Conservation (phyloP, 768 basidiomycete species). For the Tulasnella sp. region DNA sequence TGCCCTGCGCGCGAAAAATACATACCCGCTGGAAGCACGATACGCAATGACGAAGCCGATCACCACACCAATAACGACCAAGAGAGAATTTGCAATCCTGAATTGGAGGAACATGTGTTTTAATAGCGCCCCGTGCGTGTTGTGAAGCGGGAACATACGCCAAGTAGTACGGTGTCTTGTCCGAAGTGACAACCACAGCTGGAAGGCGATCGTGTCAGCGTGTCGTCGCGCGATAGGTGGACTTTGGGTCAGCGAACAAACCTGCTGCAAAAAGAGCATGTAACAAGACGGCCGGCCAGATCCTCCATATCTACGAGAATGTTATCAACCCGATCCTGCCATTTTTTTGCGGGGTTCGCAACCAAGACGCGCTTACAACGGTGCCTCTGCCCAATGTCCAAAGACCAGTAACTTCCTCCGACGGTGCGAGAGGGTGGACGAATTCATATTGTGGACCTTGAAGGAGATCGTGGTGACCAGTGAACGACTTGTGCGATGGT, state of each 20-base stretch:
- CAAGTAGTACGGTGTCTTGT: constrained; percentile 19
- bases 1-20: neutral
- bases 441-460: constrained; percentile 14
- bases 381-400: constrained; percentile 21
- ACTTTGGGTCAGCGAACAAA: neutral
- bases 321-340: neutral
- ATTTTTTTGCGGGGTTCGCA: neutral
- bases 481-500: constrained; percentile 17
- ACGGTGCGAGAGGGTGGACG: constrained; percentile 6
- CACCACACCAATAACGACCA: constrained; percentile 20
- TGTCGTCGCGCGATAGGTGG: neutral
- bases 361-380: constrained; percentile 12
- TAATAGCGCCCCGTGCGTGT: neutral
- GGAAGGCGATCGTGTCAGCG: neutral
- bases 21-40: constrained; percentile 13
- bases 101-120: neutral
- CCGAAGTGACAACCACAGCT: constrained; percentile 13
- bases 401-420: neutral
- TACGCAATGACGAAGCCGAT: constrained; percentile 23
- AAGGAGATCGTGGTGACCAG: constrained; percentile 20
- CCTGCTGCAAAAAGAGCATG: constrained; percentile 20
- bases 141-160: constrained; percentile 11
- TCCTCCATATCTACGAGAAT: constrained; percentile 18
- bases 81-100: constrained; percentile 8
- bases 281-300: constrained; percentile 22